Evolutionary conservation across 163 green algal species (phyloP).

Genomic region (Chlamydomonas reinhardtii): DNA sequence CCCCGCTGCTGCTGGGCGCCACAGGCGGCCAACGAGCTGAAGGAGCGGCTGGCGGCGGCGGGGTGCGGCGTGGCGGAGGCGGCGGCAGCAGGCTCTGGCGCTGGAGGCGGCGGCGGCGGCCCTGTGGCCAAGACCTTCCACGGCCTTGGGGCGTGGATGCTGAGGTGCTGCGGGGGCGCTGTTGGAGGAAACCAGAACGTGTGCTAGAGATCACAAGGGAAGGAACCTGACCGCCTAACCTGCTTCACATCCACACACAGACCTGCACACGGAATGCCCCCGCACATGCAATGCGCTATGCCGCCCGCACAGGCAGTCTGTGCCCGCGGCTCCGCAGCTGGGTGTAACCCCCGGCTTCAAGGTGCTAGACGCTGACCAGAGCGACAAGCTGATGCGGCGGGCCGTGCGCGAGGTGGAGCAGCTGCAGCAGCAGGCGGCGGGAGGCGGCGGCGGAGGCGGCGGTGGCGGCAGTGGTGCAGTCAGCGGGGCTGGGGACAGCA

Average conservation of each 20-base stretch:
- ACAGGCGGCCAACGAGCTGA: slow-evolving; percentile 48
- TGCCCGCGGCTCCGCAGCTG: no score
- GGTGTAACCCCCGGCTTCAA: background rate
- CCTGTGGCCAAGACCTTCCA: slow-evolving; percentile 73
- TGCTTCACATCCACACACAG: no score
- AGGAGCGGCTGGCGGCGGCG: slow-evolving; percentile 32
- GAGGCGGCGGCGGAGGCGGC: background rate
- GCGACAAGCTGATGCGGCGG: background rate
- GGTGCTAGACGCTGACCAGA: background rate
- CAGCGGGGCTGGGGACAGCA: no score
- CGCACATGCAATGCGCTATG: no score
- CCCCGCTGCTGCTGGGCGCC: no score
- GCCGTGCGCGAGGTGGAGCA: background rate
- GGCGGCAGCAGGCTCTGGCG: background rate
- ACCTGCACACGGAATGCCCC: no score
- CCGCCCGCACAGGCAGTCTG: background rate
- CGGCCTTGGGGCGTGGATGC: slow-evolving; percentile 20
- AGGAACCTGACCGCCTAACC: no score
- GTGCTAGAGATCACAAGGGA: no score
- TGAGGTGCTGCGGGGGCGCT: slow-evolving; percentile 8
- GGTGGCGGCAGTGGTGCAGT: no score
- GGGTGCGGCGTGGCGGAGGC: background rate
- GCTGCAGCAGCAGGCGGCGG: background rate
- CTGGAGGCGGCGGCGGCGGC: background rate
- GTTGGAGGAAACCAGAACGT: no score